These are phyloP conservation scores for Haplosporangium sp. DNA, from an alignment of 371 early-diverging fungal genomes.

Conservation along the genomic window DNA sequence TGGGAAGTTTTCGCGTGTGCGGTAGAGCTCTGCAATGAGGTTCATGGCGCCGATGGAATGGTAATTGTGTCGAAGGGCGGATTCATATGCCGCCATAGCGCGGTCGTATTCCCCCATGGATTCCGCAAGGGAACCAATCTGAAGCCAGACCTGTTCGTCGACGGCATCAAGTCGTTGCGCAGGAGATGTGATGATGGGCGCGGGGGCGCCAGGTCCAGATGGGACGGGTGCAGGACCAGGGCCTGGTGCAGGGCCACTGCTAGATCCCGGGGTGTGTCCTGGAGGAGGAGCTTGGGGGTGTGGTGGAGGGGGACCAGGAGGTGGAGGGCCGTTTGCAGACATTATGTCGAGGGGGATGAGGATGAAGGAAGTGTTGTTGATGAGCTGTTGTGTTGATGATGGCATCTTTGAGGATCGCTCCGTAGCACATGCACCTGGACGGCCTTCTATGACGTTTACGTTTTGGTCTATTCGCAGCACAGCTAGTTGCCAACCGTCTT, in stretches of 20 bases:
- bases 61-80: slow-evolving; percentile 89
- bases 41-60: slow-evolving; percentile 84
- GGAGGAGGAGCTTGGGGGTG: slow-evolving; percentile 18
- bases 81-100: slow-evolving; percentile 86
- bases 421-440: too few species aligned
- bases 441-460: too few species aligned
- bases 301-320: slow-evolving; percentile 2
- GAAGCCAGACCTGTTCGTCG: slow-evolving; percentile 85
- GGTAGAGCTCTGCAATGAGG: slow-evolving; percentile 76
- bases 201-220: slow-evolving; percentile 9
- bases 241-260: slow-evolving; percentile 19
- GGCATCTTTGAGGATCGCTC: too few species aligned
- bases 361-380: background rate
- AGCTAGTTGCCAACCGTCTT: too few species aligned
- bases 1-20: slow-evolving; percentile 71
- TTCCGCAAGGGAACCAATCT: slow-evolving; percentile 78
- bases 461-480: too few species aligned
- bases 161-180: slow-evolving; percentile 72
- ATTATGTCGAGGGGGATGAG: background rate
- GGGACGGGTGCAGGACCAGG: slow-evolving; percentile 24
- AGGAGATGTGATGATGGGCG: slow-evolving; percentile 55
- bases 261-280: slow-evolving; percentile 26
- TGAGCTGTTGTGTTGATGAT: background rate
- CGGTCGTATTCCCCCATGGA: slow-evolving; percentile 81
- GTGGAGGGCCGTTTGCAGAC: background rate